These are phyloP conservation scores for Lasiodiplodia sp. DNA, from an alignment of 2,329 filamentous ascomycete genomes.

Conservation along the genomic window DNA sequence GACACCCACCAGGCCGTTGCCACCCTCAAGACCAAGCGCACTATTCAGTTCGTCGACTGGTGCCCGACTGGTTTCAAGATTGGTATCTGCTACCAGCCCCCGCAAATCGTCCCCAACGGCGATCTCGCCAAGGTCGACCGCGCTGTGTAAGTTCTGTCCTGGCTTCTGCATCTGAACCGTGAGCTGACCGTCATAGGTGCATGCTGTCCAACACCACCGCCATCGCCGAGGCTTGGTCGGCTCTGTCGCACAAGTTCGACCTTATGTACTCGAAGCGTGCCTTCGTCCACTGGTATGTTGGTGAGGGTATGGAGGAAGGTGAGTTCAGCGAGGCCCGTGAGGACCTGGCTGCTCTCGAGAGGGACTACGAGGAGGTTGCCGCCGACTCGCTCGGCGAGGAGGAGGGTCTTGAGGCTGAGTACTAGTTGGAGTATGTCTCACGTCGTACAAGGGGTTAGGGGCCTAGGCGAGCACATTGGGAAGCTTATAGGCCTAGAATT, in stretches of 20 bases:
- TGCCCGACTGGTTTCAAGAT: slow-evolving; percentile 79
- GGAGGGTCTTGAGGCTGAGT: slow-evolving; percentile 56
- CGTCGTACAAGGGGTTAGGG: slow-evolving; percentile 12
- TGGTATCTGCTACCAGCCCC: slow-evolving; percentile 85
- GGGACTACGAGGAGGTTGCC: slow-evolving; percentile 86
- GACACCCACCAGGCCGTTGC: slow-evolving; percentile 73
- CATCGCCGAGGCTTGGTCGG: slow-evolving; percentile 76
- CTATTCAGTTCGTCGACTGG: slow-evolving; percentile 78
- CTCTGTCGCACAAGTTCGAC: slow-evolving; percentile 77
- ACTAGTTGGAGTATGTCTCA: slow-evolving; percentile 38
- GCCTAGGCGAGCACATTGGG: slow-evolving; percentile 19
- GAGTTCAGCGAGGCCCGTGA: slow-evolving; percentile 89
- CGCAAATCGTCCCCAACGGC: slow-evolving; percentile 93
- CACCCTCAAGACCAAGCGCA: slow-evolving; percentile 72
- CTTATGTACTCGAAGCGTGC: slow-evolving; percentile 81
- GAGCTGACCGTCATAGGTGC: slow-evolving; percentile 44
- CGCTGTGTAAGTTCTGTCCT: slow-evolving; percentile 66
- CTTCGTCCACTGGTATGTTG: slow-evolving; percentile 82
- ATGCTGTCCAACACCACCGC: slow-evolving; percentile 80
- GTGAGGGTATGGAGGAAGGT: slow-evolving; percentile 91
- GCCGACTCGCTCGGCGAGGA: slow-evolving; percentile 71
- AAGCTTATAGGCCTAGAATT: slow-evolving; percentile 26
- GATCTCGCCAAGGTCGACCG: slow-evolving; percentile 98
- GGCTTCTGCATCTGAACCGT: neutral
- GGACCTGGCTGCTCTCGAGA: slow-evolving; percentile 84